These are phyloP conservation scores for Talaromyces stipitatus DNA, from an alignment of 495 filamentous ascomycete genomes.

Conservation along the genomic window DNA sequence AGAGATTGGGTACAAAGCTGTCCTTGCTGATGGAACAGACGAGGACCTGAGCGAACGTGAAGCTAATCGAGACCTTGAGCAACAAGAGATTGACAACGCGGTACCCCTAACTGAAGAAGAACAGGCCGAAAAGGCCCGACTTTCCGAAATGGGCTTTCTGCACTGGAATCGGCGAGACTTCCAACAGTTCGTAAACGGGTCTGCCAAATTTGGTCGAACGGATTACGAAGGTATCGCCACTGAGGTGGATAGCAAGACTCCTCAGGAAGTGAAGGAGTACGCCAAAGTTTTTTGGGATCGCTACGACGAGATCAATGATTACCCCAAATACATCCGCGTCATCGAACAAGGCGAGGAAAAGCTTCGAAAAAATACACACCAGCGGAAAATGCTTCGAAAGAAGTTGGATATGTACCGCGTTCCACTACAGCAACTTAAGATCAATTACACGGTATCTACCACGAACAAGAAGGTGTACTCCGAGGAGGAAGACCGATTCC, in stretches of 20 bases:
- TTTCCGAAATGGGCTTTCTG: constrained; percentile 80
- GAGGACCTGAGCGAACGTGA: constrained; percentile 76
- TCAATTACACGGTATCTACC: constrained; percentile 97
- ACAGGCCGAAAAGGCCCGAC: constrained; percentile 66
- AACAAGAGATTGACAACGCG: constrained; percentile 87
- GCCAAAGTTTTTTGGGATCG: constrained; percentile 92
- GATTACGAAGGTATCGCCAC: constrained; percentile 77
- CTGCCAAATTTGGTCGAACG: constrained; percentile 80
- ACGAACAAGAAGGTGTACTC: constrained; percentile 99
- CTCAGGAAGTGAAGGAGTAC: constrained; percentile 79
- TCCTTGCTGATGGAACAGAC: constrained; percentile 74
- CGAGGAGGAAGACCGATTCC: constrained; percentile 95
- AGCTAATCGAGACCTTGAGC: constrained; percentile 80
- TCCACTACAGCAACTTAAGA: constrained; percentile 92
- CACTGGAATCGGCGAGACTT: constrained; percentile 97
- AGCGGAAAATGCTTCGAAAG: constrained; percentile 86
- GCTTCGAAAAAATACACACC: constrained; percentile 77
- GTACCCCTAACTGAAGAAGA: constrained; percentile 86
- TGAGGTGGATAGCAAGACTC: constrained; percentile 86
- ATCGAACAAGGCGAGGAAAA: constrained; percentile 92
- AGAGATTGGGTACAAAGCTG: constrained; percentile 89
- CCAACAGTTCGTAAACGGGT: constrained; percentile 94
- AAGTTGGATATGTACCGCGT: constrained; percentile 96
- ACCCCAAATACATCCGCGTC: constrained; percentile 73
- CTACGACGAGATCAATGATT: constrained; percentile 81